Base-by-base conservation (phyloP, 2,329 filamentous ascomycete genomes). In the Colletotrichum viniferum region DNA sequence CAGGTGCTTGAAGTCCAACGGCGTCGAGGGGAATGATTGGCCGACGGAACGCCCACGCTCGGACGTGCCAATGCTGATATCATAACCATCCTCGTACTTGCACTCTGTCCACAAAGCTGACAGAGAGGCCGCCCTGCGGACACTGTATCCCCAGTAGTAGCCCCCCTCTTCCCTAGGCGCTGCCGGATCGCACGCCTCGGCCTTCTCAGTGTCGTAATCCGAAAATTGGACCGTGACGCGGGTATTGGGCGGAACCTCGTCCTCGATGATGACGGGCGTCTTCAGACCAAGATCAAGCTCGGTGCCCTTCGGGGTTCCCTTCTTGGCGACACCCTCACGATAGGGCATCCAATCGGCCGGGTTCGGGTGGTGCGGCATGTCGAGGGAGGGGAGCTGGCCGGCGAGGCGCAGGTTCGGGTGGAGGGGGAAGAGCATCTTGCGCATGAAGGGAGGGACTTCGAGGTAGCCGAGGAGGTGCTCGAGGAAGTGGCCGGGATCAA, bases 121-220 rank as follows among this genome's bases (percentile, higher is more conserved):
- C 7, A 98, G 88, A 4, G 91, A 93, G 6, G 84, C 80, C 43
- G 92, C 92, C 76, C 89, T 91, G 30, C 95, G 91, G 5, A 96
- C 91, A 10, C 87, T 89, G 83, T 94, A 98, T 61, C 95, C 95
- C 95, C 95, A 98, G 85, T 96, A 97, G 84, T 95, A 97, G 0
- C 95, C 95, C 2, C 88, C 91, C 77, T 96, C 92, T 68, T 94
- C 93, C 73, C 95, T 90, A 1, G 95, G 95, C 4, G 89, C 86
- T 30, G 90, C 87, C 0, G 95, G 94, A 43, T 92, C 88, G 4
- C 96, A 92, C 18, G 93, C 90, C 69, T 92, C 89, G 1, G 90
- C 92, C 77, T 76, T 82, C 82, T 84, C 80, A 21, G 86, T 84
- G 70, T 87, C 83, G 70, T 88, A 83, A 18, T 88, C 83, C 18